Evolutionary conservation across 2,329 filamentous ascomycete genomes (phyloP), one percentile per base, ranked within the genome.

Genomic region (Pyricularia sp.): DNA sequence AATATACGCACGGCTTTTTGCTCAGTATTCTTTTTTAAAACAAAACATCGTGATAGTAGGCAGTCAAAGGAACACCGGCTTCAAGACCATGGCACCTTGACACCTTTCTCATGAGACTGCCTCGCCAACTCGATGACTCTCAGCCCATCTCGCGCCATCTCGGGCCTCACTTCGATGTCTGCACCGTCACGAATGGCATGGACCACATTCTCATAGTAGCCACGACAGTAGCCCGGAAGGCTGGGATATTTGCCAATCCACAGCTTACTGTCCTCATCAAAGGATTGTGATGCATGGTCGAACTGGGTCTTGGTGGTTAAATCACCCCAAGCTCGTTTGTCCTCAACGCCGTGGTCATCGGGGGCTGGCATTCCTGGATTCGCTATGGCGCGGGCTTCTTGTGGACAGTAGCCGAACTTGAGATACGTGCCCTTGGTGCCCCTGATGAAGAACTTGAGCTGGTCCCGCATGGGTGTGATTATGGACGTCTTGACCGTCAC

Each of bases 401-500:
- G 79, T 0, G 74, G 75, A 67, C 79, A 78, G 59, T 75, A 76
- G 58, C 72, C 71, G 25, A 69, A 72, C 69, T 83, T 82, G 69
- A 81, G 69, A 68, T 78, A 83, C 0, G 77, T 76, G 0, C 87
- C 88, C 74, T 87, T 84, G 1, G 85, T 85, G 30, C 88, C 88
- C 4, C 87, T 78, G 4, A 90, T 82, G 82, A 86, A 68, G 61
- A 65, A 90, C 68, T 87, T 79, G 70, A 90, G 76, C 74, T 90
- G 88, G 72, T 87, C 82, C 64, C 81, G 82, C 74, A 90, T 85
- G 1, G 84, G 81, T 69, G 83, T 87, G 59, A 90, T 81, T 17
- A 89, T 83, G 2, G 81, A 81, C 10, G 86, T 86, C 77, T 89
- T 90, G 55, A 83, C 83, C 0, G 88, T 87, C 4, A 86, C 88